Conservation (phyloP, 768 basidiomycete species). For the Pisolithus orientalis region DNA sequence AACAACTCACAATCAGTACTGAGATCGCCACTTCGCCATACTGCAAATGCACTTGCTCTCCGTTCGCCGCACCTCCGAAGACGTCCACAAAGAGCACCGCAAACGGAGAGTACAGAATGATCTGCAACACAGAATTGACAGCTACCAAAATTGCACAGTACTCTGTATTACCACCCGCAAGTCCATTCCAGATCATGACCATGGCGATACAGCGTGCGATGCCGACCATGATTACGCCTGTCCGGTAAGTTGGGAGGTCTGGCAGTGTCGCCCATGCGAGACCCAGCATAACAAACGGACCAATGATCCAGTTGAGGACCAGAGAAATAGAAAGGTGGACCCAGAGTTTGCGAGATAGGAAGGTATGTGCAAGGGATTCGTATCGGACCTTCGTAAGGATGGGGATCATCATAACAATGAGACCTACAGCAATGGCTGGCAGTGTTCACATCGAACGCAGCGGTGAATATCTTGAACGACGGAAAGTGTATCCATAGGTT, state of each 20-base stretch:
- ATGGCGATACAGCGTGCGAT: conserved; percentile 39
- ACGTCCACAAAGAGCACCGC: conserved; percentile 69
- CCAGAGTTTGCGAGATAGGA: conserved; percentile 51
- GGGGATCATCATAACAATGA: conserved; percentile 89
- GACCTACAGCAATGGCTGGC: conserved; percentile 72
- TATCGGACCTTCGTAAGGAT: conserved; percentile 72
- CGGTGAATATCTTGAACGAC: background rate
- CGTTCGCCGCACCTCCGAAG: conserved; percentile 40
- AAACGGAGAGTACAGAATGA: conserved; percentile 61
- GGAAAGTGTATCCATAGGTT: background rate
- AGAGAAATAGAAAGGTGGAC: conserved; percentile 63
- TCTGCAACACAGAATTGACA: conserved; percentile 74
- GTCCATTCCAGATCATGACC: conserved; percentile 79
- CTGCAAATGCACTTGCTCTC: conserved; percentile 37
- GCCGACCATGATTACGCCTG: conserved; percentile 80
- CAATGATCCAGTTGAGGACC: conserved; percentile 73
- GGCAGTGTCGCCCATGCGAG: conserved; percentile 83
- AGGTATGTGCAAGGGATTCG: conserved; percentile 55
- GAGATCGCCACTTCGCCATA: conserved; percentile 60
- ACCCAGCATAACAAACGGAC: conserved; percentile 79
- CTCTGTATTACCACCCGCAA: conserved; percentile 61
- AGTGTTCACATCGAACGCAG: background rate
- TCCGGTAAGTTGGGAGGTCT: conserved; percentile 66
- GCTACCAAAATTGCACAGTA: conserved; percentile 79
- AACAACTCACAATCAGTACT: conserved; percentile 56